These are phyloP conservation scores for Gaeumannomyces tritici DNA, from an alignment of 2,329 filamentous ascomycete genomes.

Conservation along the genomic window DNA sequence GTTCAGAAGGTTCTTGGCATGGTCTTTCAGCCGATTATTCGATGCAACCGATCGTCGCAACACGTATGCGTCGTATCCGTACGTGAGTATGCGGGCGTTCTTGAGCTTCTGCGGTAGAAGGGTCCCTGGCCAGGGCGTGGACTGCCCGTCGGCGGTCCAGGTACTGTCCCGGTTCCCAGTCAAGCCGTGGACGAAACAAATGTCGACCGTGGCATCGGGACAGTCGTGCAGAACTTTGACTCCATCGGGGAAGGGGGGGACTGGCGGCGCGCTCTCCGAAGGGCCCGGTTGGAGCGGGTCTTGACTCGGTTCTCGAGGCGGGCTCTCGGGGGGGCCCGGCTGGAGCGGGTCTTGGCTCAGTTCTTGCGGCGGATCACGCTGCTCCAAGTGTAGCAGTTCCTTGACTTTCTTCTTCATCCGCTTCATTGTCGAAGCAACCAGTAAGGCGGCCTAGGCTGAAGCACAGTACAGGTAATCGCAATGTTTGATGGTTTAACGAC, in stretches of 20 bases:
- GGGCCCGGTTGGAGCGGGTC: too few relatives aligned
- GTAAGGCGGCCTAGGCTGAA: too few relatives aligned
- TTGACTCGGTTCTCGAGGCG: too few relatives aligned
- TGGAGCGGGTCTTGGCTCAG: too few relatives aligned
- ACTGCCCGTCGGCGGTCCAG: conserved; percentile 22
- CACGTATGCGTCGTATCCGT: conserved; percentile 27
- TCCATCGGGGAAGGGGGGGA: conserved; percentile 4
- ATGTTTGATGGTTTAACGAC: too few relatives aligned
- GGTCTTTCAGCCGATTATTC: conserved; percentile 17
- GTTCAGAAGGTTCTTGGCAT: conserved; percentile 20
- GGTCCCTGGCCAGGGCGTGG: conserved; percentile 21
- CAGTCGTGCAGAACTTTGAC: conserved; percentile 9
- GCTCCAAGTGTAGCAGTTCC: too few relatives aligned
- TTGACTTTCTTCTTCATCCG: too few relatives aligned
- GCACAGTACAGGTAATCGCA: too few relatives aligned
- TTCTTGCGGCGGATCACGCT: too few relatives aligned
- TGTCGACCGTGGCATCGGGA: conserved; percentile 10
- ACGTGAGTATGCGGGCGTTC: conserved; percentile 25
- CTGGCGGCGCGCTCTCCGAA: too few relatives aligned
- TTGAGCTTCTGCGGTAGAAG: conserved; percentile 20
- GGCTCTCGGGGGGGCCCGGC: too few relatives aligned
- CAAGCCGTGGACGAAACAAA: conserved; percentile 31
- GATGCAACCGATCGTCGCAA: conserved; percentile 10
- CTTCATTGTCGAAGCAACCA: too few relatives aligned
- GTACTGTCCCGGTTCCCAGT: conserved; percentile 26